These are phyloP conservation scores for Nicotiana paniculata DNA, from an alignment of 257 asterid genomes.

Conservation along the genomic window DNA sequence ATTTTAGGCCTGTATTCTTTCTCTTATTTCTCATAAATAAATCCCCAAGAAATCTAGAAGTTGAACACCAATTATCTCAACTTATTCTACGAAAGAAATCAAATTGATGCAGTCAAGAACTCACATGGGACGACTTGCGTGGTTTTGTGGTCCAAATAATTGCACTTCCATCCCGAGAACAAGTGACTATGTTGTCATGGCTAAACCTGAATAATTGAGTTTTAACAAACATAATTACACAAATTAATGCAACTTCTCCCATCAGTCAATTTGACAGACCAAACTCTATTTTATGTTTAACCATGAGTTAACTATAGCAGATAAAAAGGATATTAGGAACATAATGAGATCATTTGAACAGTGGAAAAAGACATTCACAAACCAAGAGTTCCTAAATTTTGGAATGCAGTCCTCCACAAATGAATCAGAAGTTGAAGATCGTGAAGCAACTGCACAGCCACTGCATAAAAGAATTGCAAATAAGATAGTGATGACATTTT, in stretches of 20 bases:
- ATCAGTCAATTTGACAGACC: neutral
- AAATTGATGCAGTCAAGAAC: constrained; percentile 25
- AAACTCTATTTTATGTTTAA: neutral
- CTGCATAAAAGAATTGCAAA: constrained; percentile 40
- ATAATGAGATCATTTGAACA: constrained; percentile 1
- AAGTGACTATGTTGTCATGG: constrained; percentile 86
- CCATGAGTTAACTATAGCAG: neutral
- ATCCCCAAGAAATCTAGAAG: neutral
- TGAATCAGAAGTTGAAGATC: constrained; percentile 61
- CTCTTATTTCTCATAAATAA: neutral
- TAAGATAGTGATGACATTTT: constrained; percentile 23
- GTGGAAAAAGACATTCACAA: constrained; percentile 20
- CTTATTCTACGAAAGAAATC: neutral
- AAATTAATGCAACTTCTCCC: neutral
- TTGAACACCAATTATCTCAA: neutral
- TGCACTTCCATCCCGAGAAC: constrained; percentile 99
- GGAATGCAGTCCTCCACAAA: constrained; percentile 58
- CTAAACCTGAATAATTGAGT: constrained; percentile 50
- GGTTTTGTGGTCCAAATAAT: constrained; percentile 89
- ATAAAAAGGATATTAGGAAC: neutral
- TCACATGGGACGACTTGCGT: constrained; percentile 77
- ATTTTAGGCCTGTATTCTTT: neutral
- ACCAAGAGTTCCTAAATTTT: constrained; percentile 87
- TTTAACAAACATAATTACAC: constrained; percentile 15
- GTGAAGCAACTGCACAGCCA: constrained; percentile 85